Base-by-base conservation (phyloP, 2,329 filamentous ascomycete genomes). In the Sporothrix brunneoviolacea region DNA sequence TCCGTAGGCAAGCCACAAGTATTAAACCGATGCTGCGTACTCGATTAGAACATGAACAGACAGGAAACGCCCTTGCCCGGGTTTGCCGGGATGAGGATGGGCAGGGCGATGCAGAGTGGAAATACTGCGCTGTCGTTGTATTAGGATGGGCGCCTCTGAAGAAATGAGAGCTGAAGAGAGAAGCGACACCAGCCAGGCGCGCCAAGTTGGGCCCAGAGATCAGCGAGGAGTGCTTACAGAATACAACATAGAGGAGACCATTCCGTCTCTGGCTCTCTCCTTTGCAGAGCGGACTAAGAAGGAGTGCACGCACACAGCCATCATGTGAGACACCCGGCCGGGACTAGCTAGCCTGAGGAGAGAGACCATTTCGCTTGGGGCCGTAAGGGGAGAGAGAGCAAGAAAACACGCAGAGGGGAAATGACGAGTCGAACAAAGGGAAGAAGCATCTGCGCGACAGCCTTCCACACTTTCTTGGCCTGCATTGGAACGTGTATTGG, bases 41-140 rank as follows among this genome's bases (percentile, higher is more conserved):
- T n/a, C n/a, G n/a, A n/a, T n/a, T n/a, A n/a, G n/a, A n/a, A n/a
- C n/a, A n/a, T n/a, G n/a, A n/a, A n/a, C 41, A 33, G 18, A 12
- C 28, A 32, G 24, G 16, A 27, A 27, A 39, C 27, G 13, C 19
- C 38, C 12, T 22, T 38, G 33, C 18, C 32, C 43, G 22, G 37
- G 18, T 46, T 46, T 33, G 32, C 43, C 33, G 43, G 43, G 33
- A 46, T 46, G 33, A 37, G 22, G 43, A 46, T 46, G 19, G 33
- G 43, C 43, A 38, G 21, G 43, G 19, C 21, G 12, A 7, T n/a
- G 43, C n/a, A 9, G n/a, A n/a, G 32, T n/a, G n/a, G n/a, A n/a
- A n/a, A n/a, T n/a, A n/a, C n/a, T n/a, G n/a, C n/a, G n/a, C n/a
- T n/a, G n/a, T n/a, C n/a, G n/a, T n/a, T n/a, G n/a, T n/a, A n/a